phyloP scores from a whole-genome alignment of 2,329 filamentous ascomycete genomes.

The Fusarium redolens region DNA sequence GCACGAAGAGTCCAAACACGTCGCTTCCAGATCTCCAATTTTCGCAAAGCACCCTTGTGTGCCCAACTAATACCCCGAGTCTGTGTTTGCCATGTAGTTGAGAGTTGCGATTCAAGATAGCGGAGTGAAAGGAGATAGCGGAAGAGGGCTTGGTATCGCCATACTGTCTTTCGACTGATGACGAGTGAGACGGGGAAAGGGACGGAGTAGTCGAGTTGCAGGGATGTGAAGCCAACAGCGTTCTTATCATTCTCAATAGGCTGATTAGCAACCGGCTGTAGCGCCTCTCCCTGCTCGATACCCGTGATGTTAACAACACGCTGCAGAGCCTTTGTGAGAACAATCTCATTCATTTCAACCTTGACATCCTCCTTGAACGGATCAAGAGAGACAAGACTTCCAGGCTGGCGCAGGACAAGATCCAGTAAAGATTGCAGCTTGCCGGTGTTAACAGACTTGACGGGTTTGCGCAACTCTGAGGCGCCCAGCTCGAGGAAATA shows the following conservation, averaged over 20 bases:
- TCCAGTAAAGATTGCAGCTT: constrained; percentile 98
- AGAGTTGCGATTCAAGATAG: constrained; percentile 88
- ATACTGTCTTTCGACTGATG: constrained; percentile 95
- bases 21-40: constrained; percentile 91
- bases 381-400: constrained; percentile 91
- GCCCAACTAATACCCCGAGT: constrained; percentile 85
- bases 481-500: constrained; percentile 94
- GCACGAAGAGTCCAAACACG: constrained; percentile 91
- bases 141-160: constrained; percentile 95
- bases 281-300: constrained; percentile 87
- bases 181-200: constrained; percentile 96
- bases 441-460: constrained; percentile 87
- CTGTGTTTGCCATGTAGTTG: constrained; percentile 90
- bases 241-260: constrained; percentile 84
- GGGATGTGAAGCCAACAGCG: constrained; percentile 88
- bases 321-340: constrained; percentile 92
- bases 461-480: constrained; percentile 90
- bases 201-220: constrained; percentile 93
- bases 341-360: constrained; percentile 95
- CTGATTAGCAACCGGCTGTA: constrained; percentile 77
- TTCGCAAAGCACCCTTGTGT: constrained; percentile 77
- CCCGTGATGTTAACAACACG: constrained; percentile 97
- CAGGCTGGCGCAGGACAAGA: constrained; percentile 93
- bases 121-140: constrained; percentile 91
- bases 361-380: constrained; percentile 99